A percentile compares a stretch with the other conserved stretches of the same genome.
These are phyloP conservation scores for Mycogone perniciosa DNA, from an alignment of 2,329 filamentous ascomycete genomes.

Conservation along the genomic window DNA sequence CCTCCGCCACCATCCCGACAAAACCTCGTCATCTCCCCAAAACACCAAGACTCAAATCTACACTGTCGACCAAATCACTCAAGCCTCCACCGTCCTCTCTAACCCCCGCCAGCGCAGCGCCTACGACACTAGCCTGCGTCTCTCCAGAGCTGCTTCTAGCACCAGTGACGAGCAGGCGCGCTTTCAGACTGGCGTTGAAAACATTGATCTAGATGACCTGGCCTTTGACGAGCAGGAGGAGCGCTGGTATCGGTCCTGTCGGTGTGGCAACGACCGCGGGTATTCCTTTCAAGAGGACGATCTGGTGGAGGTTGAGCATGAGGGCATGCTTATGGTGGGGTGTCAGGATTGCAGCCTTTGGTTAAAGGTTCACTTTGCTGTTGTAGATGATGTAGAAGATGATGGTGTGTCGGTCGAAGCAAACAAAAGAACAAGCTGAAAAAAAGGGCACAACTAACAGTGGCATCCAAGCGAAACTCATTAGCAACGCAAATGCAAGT, in stretches of 20 bases:
- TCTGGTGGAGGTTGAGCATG: constrained; percentile 51
- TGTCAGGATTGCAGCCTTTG: constrained; percentile 62
- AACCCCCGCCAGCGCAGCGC: constrained; percentile 40
- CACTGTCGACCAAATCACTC: constrained; percentile 58
- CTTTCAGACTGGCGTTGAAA: constrained; percentile 56
- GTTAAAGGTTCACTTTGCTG: constrained; percentile 58
- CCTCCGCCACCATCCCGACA: constrained; percentile 61
- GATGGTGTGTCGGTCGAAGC: constrained; percentile 17
- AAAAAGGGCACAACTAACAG: background rate
- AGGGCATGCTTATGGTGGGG: constrained; percentile 57
- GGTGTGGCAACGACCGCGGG: constrained; percentile 57
- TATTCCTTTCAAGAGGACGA: constrained; percentile 54
- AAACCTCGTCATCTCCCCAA: constrained; percentile 24
- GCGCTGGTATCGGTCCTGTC: constrained; percentile 52
- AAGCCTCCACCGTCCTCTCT: constrained; percentile 52
- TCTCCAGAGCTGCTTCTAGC: constrained; percentile 20
- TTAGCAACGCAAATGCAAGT: too few species aligned
- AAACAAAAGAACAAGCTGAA: constrained; percentile 21
- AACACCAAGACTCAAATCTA: constrained; percentile 23
- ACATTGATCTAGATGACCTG: constrained; percentile 60
- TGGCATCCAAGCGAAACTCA: too few species aligned
- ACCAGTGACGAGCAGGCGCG: constrained; percentile 17
- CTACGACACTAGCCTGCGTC: constrained; percentile 48
- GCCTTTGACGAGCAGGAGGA: constrained; percentile 41
- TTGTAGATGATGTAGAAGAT: constrained; percentile 37